Conservation (phyloP, 768 basidiomycete genomes). For the Cystobasidium ongulense region DNA sequence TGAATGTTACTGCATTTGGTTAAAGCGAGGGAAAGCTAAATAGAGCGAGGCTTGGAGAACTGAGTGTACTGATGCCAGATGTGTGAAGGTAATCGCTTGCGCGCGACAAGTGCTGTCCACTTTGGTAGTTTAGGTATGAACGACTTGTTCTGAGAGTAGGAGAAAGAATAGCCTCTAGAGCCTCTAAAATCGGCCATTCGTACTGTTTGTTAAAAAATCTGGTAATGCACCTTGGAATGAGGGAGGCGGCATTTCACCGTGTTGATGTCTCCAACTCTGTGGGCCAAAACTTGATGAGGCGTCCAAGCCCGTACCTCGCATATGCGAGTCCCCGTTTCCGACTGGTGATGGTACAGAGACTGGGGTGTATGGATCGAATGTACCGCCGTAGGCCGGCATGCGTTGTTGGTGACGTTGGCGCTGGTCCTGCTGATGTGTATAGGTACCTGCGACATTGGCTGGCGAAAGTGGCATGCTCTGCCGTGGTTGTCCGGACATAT, state of each 20-base stretch:
- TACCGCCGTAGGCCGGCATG: neutral
- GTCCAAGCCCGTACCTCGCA: neutral
- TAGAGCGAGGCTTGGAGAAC: no score
- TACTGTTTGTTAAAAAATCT: neutral
- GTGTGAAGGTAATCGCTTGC: no score
- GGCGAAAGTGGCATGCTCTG: conserved; percentile 9
- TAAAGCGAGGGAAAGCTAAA: neutral
- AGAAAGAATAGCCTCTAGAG: no score
- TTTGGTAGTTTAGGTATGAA: no score
- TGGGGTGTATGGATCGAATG: conserved; percentile 3
- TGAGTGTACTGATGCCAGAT: no score
- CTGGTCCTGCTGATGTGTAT: neutral
- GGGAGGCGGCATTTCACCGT: neutral
- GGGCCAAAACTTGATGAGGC: neutral
- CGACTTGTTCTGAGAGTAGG: no score
- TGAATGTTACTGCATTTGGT: neutral
- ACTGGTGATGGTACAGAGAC: conserved; percentile 7
- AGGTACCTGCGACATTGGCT: neutral
- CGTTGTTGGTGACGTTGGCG: neutral
- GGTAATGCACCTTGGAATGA: neutral
- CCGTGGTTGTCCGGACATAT: conserved; percentile 15
- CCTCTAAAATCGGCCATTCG: neutral
- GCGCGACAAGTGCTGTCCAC: no score
- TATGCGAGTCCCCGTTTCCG: neutral
- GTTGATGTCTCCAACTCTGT: neutral